These are phyloP conservation scores for Verticillium klebahnii DNA, from an alignment of 2,329 filamentous ascomycete genomes.

Conservation along the genomic window DNA sequence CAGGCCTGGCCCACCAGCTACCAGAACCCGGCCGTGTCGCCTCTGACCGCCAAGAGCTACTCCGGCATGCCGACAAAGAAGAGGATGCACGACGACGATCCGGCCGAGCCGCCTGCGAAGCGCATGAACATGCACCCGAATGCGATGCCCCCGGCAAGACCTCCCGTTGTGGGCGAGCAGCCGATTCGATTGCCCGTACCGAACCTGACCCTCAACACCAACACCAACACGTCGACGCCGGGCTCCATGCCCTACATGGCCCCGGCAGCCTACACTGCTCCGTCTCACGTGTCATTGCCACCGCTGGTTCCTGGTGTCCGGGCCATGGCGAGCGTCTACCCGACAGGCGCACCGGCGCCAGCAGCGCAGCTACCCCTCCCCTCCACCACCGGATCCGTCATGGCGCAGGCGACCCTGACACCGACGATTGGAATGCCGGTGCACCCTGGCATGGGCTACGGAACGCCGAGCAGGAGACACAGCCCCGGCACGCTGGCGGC, in stretches of 20 bases:
- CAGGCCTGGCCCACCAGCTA: constrained; percentile 34
- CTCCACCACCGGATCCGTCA: constrained; percentile 5
- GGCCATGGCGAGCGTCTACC: constrained; percentile 75
- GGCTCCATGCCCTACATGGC: constrained; percentile 26
- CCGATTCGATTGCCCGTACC: constrained; percentile 60
- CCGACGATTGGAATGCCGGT: constrained; percentile 6
- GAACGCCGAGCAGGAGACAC: constrained; percentile 49
- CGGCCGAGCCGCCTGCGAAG: constrained; percentile 51
- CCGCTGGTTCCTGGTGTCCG: constrained; percentile 57
- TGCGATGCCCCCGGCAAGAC: constrained; percentile 8
- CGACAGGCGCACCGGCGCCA: constrained; percentile 25
- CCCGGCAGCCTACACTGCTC: constrained; percentile 35
- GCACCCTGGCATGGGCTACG: constrained; percentile 33
- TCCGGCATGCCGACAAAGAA: constrained; percentile 38
- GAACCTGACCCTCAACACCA: constrained; percentile 63
- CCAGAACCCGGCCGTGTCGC: constrained; percentile 38
- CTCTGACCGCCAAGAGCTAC: constrained; percentile 40
- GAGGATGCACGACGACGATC: constrained; percentile 45
- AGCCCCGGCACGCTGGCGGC: constrained; percentile 45
- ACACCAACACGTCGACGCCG: constrained; percentile 35
- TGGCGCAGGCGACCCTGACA: constrained; percentile 11
- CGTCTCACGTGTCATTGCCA: constrained; percentile 52
- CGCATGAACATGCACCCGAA: constrained; percentile 30
- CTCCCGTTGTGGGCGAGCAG: constrained; percentile 18
- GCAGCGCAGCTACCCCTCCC: constrained; percentile 15